These are phyloP conservation scores for Trichosporon sp. DNA, from an alignment of 1,284 basidiomycete species.

Conservation along the genomic window DNA sequence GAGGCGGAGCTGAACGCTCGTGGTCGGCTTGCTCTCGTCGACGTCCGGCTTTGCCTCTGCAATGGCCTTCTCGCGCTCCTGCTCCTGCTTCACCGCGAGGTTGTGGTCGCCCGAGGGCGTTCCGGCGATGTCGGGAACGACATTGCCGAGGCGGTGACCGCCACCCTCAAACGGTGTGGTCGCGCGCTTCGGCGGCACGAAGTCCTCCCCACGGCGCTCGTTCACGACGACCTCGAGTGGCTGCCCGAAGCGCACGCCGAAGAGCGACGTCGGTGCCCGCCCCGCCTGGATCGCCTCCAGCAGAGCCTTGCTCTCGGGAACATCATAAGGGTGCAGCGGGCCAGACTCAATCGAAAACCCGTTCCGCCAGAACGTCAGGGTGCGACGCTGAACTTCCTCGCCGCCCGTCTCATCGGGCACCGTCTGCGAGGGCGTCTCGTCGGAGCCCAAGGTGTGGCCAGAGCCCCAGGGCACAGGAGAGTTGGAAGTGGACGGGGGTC, in stretches of 20 bases:
- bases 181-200: constrained; percentile 53
- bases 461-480: constrained; percentile 57
- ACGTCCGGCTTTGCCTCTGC: constrained; percentile 23
- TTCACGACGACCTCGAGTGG: constrained; percentile 79
- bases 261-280: constrained; percentile 69
- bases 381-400: constrained; percentile 63
- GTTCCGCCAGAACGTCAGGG: constrained; percentile 88
- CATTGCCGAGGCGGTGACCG: constrained; percentile 77
- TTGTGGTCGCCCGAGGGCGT: constrained; percentile 25
- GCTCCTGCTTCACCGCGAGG: constrained; percentile 24
- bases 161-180: constrained; percentile 62
- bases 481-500: constrained; percentile 50
- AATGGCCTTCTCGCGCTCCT: neutral
- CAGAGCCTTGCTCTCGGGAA: constrained; percentile 68
- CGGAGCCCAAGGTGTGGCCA: constrained; percentile 80
- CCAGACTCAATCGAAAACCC: constrained; percentile 93
- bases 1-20: constrained; percentile 84
- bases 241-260: constrained; percentile 75
- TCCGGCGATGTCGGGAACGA: constrained; percentile 50
- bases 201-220: constrained; percentile 70
- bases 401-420: constrained; percentile 54
- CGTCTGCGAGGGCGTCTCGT: constrained; percentile 67
- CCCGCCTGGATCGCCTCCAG: constrained; percentile 77
- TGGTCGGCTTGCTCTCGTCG: constrained; percentile 64
- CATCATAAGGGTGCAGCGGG: constrained; percentile 75